phyloP scores from a whole-genome alignment of 2,329 filamentous ascomycete genomes.

The Aaosphaeria arxii region DNA sequence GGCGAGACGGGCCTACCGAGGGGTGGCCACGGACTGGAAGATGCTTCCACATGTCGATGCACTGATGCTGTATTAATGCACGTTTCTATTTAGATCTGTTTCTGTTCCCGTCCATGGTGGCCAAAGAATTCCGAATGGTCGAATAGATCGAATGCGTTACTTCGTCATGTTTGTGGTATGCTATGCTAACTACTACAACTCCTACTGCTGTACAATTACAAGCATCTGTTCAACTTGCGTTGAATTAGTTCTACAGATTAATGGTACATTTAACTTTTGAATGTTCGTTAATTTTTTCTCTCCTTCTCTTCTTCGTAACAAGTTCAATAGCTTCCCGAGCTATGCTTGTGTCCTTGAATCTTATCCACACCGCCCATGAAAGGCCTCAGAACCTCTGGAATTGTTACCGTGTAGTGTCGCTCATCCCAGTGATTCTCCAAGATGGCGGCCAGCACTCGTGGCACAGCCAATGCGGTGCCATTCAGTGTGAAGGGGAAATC shows the following conservation, averaged over 20 bases:
- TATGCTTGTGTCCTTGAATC: conserved; percentile 25
- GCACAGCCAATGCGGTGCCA: conserved; percentile 89
- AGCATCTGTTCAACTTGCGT: too few species aligned
- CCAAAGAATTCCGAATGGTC: too few species aligned
- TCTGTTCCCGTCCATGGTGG: too few species aligned
- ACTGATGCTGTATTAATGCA: neutral
- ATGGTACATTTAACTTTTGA: too few species aligned
- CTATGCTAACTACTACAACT: too few species aligned
- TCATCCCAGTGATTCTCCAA: conserved; percentile 91
- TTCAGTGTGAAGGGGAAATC: conserved; percentile 88
- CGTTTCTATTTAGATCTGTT: too few species aligned
- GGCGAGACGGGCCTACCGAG: conserved; percentile 12
- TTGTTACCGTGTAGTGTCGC: conserved; percentile 59
- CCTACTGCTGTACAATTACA: too few species aligned
- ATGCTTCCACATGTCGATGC: conserved; percentile 1
- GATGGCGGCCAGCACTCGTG: conserved; percentile 82
- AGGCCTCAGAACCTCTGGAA: conserved; percentile 75
- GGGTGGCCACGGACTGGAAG: conserved; percentile 15
- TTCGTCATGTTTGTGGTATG: too few species aligned
- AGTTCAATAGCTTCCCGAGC: conserved; percentile 9
- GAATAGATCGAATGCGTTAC: too few species aligned
- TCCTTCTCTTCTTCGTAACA: neutral
- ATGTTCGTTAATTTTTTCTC: too few species aligned
- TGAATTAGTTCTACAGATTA: too few species aligned
- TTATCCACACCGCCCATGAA: conserved; percentile 67